Conservation (phyloP, 495 filamentous ascomycete genomes). For the Hyaloscypha variabilis region DNA sequence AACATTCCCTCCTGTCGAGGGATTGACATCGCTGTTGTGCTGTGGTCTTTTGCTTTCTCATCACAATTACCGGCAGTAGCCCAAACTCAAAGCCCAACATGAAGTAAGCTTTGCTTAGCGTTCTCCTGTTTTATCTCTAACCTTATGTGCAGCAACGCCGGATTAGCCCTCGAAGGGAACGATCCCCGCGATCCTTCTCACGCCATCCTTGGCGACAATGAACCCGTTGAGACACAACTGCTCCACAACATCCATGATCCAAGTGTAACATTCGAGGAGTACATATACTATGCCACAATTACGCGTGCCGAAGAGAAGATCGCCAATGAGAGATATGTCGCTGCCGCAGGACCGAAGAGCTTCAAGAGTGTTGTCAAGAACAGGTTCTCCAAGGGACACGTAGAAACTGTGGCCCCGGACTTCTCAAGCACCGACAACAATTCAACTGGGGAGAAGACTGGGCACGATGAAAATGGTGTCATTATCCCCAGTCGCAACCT, state of each 20-base stretch:
- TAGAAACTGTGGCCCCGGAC: background rate
- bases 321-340: conserved; percentile 35
- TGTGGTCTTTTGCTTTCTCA: background rate
- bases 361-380: conserved; percentile 33
- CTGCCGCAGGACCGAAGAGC: conserved; percentile 29
- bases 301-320: conserved; percentile 46
- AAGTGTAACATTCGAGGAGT: conserved; percentile 41
- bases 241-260: conserved; percentile 20
- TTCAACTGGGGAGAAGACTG: conserved; percentile 19
- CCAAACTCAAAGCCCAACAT: background rate
- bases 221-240: conserved; percentile 25
- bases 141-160: too few relatives aligned
- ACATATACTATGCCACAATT: conserved; percentile 50
- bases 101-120: too few relatives aligned
- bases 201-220: conserved; percentile 1
- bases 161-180: conserved; percentile 22
- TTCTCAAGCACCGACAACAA: background rate
- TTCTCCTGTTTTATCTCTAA: too few relatives aligned
- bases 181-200: conserved; percentile 25
- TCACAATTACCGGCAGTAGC: background rate
- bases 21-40: background rate
- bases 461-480: background rate
- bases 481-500: conserved; percentile 9
- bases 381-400: conserved; percentile 34
- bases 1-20: background rate